A percentile compares a stretch with the other conserved stretches of the same genome.
Evolutionary conservation across 2,329 filamentous ascomycete species (phyloP).

Genomic region (Purpureocillium takamizusanense): DNA sequence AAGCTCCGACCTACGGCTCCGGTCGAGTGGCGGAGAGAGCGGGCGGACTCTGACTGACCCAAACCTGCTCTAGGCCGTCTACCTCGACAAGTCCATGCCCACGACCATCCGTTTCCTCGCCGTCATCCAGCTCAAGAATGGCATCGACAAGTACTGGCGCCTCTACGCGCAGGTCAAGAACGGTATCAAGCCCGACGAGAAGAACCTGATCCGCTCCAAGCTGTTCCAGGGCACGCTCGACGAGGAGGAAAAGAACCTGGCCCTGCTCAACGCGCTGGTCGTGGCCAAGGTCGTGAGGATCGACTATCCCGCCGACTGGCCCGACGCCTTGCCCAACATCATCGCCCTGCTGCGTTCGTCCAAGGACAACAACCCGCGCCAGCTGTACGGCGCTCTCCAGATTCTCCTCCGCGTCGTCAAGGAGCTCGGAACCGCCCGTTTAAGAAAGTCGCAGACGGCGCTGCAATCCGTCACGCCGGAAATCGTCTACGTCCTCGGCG

Average conservation of each 20-base stretch:
- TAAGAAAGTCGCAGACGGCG: slow-evolving; percentile 65
- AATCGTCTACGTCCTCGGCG: slow-evolving; percentile 68
- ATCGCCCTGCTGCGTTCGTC: slow-evolving; percentile 52
- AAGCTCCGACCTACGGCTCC: too few species aligned
- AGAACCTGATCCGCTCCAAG: slow-evolving; percentile 63
- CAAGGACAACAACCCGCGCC: slow-evolving; percentile 47
- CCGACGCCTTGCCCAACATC: slow-evolving; percentile 49
- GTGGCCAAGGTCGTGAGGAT: slow-evolving; percentile 81
- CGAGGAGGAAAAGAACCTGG: slow-evolving; percentile 67
- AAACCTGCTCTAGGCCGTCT: slow-evolving; percentile 51
- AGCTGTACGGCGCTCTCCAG: slow-evolving; percentile 63
- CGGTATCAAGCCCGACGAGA: slow-evolving; percentile 66
- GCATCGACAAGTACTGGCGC: slow-evolving; percentile 91
- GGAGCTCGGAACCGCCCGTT: slow-evolving; percentile 72
- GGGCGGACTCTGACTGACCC: too few species aligned
- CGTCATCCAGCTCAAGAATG: slow-evolving; percentile 92
- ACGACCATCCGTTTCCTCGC: slow-evolving; percentile 77
- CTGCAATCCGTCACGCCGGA: slow-evolving; percentile 75
- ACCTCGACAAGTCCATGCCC: slow-evolving; percentile 70
- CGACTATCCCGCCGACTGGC: slow-evolving; percentile 86
- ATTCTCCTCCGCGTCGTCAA: slow-evolving; percentile 83
- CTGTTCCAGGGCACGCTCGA: slow-evolving; percentile 69
- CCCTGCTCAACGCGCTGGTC: slow-evolving; percentile 80
- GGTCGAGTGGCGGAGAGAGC: too few species aligned
- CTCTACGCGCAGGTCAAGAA: slow-evolving; percentile 46